Evolutionary conservation across 352 stramenopile genomes (phyloP).

Genomic region (Globisporangium apiculatum): DNA sequence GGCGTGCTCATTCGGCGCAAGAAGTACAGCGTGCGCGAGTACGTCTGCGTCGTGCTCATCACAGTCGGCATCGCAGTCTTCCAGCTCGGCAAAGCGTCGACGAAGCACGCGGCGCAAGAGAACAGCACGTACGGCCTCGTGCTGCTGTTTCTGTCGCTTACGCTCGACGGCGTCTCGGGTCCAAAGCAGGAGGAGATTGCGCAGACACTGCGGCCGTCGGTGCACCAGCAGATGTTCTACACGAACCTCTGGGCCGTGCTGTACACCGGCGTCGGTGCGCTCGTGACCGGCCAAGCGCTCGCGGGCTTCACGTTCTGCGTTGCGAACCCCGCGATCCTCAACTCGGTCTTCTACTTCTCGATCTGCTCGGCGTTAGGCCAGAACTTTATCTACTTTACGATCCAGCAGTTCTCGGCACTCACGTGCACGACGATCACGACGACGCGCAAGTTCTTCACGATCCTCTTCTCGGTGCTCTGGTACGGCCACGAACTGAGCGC

Average conservation of each 20-base stretch:
- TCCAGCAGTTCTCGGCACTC: slow-evolving; percentile 96
- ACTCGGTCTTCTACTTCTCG: slow-evolving; percentile 91
- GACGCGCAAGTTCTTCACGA: slow-evolving; percentile 99
- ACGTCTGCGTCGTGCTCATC: slow-evolving; percentile 89
- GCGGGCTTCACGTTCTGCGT: slow-evolving; percentile 73
- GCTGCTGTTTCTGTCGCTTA: slow-evolving; percentile 89
- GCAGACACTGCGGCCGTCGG: slow-evolving; percentile 59
- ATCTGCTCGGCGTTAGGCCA: slow-evolving; percentile 95
- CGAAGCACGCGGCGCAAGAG: slow-evolving; percentile 70
- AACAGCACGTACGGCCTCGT: slow-evolving; percentile 88
- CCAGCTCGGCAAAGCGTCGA: slow-evolving; percentile 77
- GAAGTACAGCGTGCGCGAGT: slow-evolving; percentile 85
- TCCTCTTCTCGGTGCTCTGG: slow-evolving; percentile 96
- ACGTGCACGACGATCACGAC: slow-evolving; percentile 99
- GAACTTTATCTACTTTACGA: slow-evolving; percentile 99
- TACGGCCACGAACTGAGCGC: slow-evolving; percentile 91
- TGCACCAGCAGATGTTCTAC: slow-evolving; percentile 90
- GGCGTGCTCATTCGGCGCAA: slow-evolving; percentile 90
- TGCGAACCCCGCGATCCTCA: slow-evolving; percentile 76
- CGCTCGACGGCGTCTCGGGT: slow-evolving; percentile 94
- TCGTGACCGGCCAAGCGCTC: slow-evolving; percentile 70
- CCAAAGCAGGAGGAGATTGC: slow-evolving; percentile 93
- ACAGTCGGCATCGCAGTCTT: slow-evolving; percentile 88
- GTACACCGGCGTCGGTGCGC: slow-evolving; percentile 69
- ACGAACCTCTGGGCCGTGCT: slow-evolving; percentile 86